These are phyloP conservation scores for Rubia tinctorum DNA, from an alignment of 305 asterid genomes.

Conservation along the genomic window DNA sequence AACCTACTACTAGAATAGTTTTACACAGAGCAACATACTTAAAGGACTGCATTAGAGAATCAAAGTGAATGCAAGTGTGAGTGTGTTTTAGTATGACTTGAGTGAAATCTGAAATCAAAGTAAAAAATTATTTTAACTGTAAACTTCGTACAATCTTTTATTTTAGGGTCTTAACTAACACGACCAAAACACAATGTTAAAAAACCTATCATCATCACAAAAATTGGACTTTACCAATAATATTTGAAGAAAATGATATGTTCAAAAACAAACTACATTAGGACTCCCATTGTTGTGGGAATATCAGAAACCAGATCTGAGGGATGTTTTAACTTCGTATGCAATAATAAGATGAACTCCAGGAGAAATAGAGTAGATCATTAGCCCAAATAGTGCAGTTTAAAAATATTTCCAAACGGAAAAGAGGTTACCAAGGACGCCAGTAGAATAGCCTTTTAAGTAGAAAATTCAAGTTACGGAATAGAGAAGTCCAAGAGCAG, in stretches of 20 bases:
- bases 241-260: not conserved
- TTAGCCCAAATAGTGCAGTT: constrained; percentile 48
- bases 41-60: too few relatives aligned
- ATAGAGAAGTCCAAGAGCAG: constrained; percentile 55
- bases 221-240: not conserved
- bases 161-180: too few relatives aligned
- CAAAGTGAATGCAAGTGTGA: too few relatives aligned
- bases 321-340: constrained; percentile 15
- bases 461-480: constrained; percentile 56
- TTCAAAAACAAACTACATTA: not conserved
- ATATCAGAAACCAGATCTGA: not conserved
- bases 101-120: too few relatives aligned
- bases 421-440: constrained; percentile 61
- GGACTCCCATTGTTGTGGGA: not conserved
- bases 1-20: too few relatives aligned
- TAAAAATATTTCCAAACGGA: constrained; percentile 51
- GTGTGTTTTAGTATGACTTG: too few relatives aligned
- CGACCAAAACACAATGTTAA: too few relatives aligned
- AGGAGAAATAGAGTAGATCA: constrained; percentile 50
- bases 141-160: too few relatives aligned
- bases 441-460: constrained; percentile 76
- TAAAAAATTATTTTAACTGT: too few relatives aligned
- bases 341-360: constrained; percentile 47
- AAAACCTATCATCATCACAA: too few relatives aligned
- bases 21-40: too few relatives aligned